phyloP scores from a whole-genome alignment of 2,329 filamentous ascomycete genomes.

The Aspergillus sp. region DNA sequence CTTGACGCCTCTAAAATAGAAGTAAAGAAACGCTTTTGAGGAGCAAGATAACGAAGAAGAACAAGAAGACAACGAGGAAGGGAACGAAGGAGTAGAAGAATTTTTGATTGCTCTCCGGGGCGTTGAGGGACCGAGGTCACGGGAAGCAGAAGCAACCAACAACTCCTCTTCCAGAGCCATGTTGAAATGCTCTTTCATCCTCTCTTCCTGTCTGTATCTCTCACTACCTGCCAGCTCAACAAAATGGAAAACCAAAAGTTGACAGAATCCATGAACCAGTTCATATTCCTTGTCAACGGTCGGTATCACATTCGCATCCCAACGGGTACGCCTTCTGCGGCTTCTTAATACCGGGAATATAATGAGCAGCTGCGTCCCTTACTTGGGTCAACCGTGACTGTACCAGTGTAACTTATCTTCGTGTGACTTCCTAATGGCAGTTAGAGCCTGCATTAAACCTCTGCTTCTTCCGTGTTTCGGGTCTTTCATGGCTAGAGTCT shows the following conservation, averaged over 20 bases:
- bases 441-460: neutral
- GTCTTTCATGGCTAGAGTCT: neutral
- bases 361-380: neutral
- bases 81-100: neutral
- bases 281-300: neutral
- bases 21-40: neutral
- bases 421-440: neutral
- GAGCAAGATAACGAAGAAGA: neutral
- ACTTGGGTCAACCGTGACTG: neutral
- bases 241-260: neutral
- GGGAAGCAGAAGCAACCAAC: neutral
- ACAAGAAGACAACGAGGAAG: neutral
- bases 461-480: neutral
- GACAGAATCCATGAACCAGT: neutral
- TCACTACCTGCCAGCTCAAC: neutral
- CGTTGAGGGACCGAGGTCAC: constrained; percentile 10
- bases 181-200: constrained; percentile 1
- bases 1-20: neutral
- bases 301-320: constrained; percentile 2
- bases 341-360: neutral
- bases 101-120: neutral
- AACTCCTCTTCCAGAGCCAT: constrained; percentile 11
- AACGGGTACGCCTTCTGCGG: neutral
- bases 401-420: neutral
- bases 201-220: neutral